Evolutionary conservation across 23 red algal genomes (phyloP), one percentile per base, ranked within the genome.

Genomic region (Gracilaria vermiculophylla): DNA sequence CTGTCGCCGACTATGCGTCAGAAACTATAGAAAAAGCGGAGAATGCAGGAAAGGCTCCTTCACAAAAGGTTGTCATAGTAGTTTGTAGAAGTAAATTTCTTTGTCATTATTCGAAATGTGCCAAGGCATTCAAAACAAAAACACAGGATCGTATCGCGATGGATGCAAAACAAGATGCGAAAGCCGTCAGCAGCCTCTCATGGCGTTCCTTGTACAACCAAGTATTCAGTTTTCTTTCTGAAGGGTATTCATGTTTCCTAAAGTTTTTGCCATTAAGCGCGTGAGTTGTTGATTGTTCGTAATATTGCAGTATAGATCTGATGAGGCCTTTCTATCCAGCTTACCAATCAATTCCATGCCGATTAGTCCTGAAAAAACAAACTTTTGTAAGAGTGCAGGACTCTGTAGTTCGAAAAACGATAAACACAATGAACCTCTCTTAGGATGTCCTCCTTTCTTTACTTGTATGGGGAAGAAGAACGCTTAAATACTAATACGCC

Each of bases 81-180:
- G 69, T 70, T 11, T 58, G 69, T 2, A 88, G 72, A 20, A 70
- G 84, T 17, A 88, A 25, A 12, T 28, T 40, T 56, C 54, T 76
- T 76, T 88, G 37, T 20, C 43, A 31, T 7, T 55, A 58, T 48
- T 58, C 70, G 12, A 88, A 42, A 33, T 61, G 69, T 42, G 77
- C 84, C 53, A 88, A 52, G 47, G 69, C 84, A 48, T 35, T 55
- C 17, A 55, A 28, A 49, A 70, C 84, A 72, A 48, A 53, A 7
- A 64, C 58, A 1, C 43, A 33, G 2, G 69, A 76, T 24, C 66
- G 53, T 36, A 58, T 67, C 37, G 84, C 69, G 41, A 88, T 78
- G 17, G 84, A 88, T 32, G 84, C 84, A 48, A 88, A 61, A 39
- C 84, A 88, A 12, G 84, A 76, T 62, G 66, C 49, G 2, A 70